A percentile compares a stretch with the other conserved stretches of the same genome.
phyloP scores from a whole-genome alignment of 1,284 basidiomycete species.

The Hemileccinum hortonii region DNA sequence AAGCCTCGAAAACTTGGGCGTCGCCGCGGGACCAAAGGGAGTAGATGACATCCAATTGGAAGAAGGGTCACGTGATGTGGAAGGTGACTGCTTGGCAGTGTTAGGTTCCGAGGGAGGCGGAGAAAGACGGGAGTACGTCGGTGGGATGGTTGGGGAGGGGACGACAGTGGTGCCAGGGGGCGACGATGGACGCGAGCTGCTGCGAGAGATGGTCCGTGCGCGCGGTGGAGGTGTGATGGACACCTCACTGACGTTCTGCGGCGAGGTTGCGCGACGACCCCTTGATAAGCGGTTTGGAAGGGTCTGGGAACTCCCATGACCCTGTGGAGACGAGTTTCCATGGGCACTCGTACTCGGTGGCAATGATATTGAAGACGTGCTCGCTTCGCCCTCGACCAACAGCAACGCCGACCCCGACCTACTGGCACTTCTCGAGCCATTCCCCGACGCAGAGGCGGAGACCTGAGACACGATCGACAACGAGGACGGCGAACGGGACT shows the following conservation, averaged over 20 bases:
- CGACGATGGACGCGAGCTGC: slow-evolving; percentile 20
- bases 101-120: slow-evolving; percentile 4
- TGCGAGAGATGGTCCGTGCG: slow-evolving; percentile 22
- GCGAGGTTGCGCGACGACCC: slow-evolving; percentile 2
- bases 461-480: slow-evolving; percentile 23
- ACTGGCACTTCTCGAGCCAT: slow-evolving; percentile 18
- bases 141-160: slow-evolving; percentile 15
- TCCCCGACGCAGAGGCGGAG: slow-evolving; percentile 14
- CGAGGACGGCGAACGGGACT: slow-evolving; percentile 10
- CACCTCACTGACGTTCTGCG: slow-evolving; percentile 1
- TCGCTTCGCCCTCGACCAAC: slow-evolving; percentile 19
- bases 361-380: slow-evolving; percentile 27
- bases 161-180: background rate
- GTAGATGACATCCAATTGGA: slow-evolving; percentile 33
- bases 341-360: slow-evolving; percentile 9
- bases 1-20: slow-evolving; percentile 32
- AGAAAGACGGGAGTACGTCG: slow-evolving; percentile 18
- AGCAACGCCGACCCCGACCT: slow-evolving; percentile 6
- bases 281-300: slow-evolving; percentile 15
- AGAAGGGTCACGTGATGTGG: slow-evolving; percentile 27
- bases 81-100: slow-evolving; percentile 17
- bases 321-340: slow-evolving; percentile 22
- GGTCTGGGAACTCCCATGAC: slow-evolving; percentile 10
- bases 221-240: slow-evolving; percentile 15
- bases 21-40: slow-evolving; percentile 30